phyloP scores from a whole-genome alignment of 2,329 filamentous ascomycete genomes.

The Paraphoma sp. region DNA sequence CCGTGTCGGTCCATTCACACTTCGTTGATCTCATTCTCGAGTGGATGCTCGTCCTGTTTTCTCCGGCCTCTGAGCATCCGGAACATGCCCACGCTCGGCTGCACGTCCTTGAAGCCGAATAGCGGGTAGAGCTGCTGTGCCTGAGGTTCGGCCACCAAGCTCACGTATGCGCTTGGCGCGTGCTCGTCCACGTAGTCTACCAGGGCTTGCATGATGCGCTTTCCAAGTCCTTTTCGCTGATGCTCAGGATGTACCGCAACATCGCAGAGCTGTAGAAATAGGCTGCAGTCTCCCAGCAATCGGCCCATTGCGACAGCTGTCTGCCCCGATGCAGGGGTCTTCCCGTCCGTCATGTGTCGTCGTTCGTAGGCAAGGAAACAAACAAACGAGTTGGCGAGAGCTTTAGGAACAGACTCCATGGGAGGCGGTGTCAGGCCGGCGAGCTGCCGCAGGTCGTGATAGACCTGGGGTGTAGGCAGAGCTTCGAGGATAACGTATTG shows the following conservation, averaged over 20 bases:
- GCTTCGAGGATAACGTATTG: conserved; percentile 36
- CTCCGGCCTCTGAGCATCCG: conserved; percentile 25
- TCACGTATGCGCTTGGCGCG: conserved; percentile 54
- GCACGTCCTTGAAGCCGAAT: conserved; percentile 56
- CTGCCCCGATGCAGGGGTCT: conserved; percentile 24
- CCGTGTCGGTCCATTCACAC: neutral
- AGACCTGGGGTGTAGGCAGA: conserved; percentile 35
- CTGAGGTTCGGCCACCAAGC: conserved; percentile 54
- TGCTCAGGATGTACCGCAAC: conserved; percentile 59
- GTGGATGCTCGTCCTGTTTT: conserved; percentile 4
- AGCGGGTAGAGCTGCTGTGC: conserved; percentile 54
- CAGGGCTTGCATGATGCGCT: conserved; percentile 53
- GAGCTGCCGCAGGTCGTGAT: conserved; percentile 38
- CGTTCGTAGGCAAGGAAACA: conserved; percentile 35
- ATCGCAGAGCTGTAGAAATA: conserved; percentile 60
- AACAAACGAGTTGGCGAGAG: conserved; percentile 33
- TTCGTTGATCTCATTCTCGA: neutral
- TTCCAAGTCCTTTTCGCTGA: conserved; percentile 57
- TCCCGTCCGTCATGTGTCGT: conserved; percentile 27
- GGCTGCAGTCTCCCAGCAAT: conserved; percentile 59
- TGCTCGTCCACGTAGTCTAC: conserved; percentile 51
- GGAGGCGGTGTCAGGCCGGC: conserved; percentile 40
- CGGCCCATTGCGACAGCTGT: conserved; percentile 58
- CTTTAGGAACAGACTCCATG: conserved; percentile 31
- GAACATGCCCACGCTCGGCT: conserved; percentile 41